Base-by-base conservation (phyloP, 371 early-diverging fungal species). In the Conidiobolus incongruus region DNA sequence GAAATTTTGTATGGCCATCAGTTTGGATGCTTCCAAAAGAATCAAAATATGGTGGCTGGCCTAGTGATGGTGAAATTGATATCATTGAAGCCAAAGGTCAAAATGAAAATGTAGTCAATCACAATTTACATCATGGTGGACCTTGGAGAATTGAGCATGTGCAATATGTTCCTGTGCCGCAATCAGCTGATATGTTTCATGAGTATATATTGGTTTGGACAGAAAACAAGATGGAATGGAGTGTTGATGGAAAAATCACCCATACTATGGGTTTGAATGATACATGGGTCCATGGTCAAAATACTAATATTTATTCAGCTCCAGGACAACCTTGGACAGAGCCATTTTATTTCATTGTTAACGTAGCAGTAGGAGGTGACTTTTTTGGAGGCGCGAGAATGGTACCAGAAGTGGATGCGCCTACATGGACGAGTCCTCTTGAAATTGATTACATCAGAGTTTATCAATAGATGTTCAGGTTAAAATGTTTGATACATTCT, bases 351-450 rank as follows among this genome's bases (percentile, higher is more conserved):
- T 30, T 73, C 35, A 65, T 75, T 22, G 45, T 79, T 44, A 76
- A 79, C 44, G 66, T 79, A 1, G 77, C 79, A 5, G 74, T 75
- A 3, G 76, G 75, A 20, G 77, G 75, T 11, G n/a, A n/a, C n/a
- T n/a, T n/a, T n/a, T n/a, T n/a, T n/a, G n/a, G n/a, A n/a, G n/a
- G n/a, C n/a, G n/a, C n/a, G n/a, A n/a, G n/a, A n/a, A n/a, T n/a
- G n/a, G n/a, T n/a, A n/a, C n/a, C n/a, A n/a, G n/a, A n/a, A n/a
- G n/a, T n/a, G n/a, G n/a, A n/a, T n/a, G n/a, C n/a, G n/a, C n/a
- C n/a, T n/a, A n/a, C n/a, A n/a, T n/a, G n/a, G n/a, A n/a, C n/a
- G n/a, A n/a, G n/a, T n/a, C n/a, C n/a, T n/a, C n/a, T n/a, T n/a
- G n/a, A n/a, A n/a, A n/a, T n/a, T n/a, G n/a, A n/a, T n/a, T n/a